phyloP scores from a whole-genome alignment of 495 filamentous ascomycete genomes.

The Penicillium goetzii region DNA sequence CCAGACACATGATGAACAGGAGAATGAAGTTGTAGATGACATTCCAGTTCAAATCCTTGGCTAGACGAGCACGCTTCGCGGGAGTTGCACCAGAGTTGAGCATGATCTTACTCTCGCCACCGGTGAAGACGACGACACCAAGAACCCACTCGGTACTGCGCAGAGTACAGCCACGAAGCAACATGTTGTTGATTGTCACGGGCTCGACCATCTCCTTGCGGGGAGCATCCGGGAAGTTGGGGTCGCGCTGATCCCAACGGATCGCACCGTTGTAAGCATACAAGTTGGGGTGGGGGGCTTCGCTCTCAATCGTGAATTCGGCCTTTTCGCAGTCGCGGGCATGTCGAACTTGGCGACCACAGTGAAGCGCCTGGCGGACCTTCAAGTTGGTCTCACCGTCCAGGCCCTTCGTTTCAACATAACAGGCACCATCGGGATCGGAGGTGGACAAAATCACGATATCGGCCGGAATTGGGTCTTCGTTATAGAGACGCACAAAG shows the following conservation, averaged over 20 bases:
- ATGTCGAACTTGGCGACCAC: constrained; percentile 81
- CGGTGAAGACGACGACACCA: constrained; percentile 95
- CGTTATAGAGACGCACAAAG: constrained; percentile 94
- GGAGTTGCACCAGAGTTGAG: constrained; percentile 98
- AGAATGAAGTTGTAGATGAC: constrained; percentile 96
- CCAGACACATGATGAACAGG: constrained; percentile 85
- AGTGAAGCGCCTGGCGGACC: constrained; percentile 87
- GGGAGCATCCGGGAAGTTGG: constrained; percentile 59
- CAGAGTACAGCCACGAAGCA: constrained; percentile 89
- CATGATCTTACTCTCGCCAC: constrained; percentile 99
- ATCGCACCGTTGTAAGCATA: constrained; percentile 91
- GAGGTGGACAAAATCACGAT: constrained; percentile 95
- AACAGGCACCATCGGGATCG: constrained; percentile 92
- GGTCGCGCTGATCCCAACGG: constrained; percentile 79
- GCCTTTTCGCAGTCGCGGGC: constrained; percentile 88
- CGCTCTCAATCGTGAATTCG: constrained; percentile 87
- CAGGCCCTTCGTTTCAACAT: constrained; percentile 97
- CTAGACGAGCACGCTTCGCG: constrained; percentile 87
- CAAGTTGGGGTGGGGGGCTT: constrained; percentile 87
- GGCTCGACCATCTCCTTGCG: constrained; percentile 85
- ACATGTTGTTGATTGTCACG: constrained; percentile 89
- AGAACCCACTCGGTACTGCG: constrained; percentile 97
- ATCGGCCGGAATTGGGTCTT: constrained; percentile 94
- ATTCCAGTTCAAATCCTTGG: constrained; percentile 93
- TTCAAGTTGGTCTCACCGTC: constrained; percentile 99